phyloP scores from a whole-genome alignment of 169 alveolate species.

The Theileria parva region DNA sequence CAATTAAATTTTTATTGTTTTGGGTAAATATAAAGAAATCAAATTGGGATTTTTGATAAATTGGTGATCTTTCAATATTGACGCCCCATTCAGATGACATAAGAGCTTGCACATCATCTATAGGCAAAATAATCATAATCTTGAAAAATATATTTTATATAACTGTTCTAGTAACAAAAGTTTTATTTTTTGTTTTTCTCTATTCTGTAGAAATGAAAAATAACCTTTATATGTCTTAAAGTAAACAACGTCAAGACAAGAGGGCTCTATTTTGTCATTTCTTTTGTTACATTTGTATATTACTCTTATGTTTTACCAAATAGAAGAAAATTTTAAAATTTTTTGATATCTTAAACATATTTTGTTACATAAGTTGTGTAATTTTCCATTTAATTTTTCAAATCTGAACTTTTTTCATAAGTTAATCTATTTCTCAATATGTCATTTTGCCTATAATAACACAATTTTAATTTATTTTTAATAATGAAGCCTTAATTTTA shows the following conservation, averaged over 20 bases:
- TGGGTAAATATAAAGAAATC: background rate
- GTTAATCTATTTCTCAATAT: background rate
- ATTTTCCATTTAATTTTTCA: background rate
- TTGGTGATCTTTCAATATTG: background rate
- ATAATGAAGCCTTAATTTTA: background rate
- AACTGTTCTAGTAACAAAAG: background rate
- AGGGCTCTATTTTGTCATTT: background rate
- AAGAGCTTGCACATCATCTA: background rate
- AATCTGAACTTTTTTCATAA: background rate
- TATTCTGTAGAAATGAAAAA: background rate
- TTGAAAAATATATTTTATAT: no score
- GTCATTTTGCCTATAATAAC: background rate
- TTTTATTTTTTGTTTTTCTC: background rate
- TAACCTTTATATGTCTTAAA: background rate
- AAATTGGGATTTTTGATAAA: background rate
- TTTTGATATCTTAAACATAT: background rate
- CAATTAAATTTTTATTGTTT: background rate
- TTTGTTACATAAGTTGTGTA: background rate
- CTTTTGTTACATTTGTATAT: background rate
- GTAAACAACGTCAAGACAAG: background rate
- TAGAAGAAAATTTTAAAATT: background rate
- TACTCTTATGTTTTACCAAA: background rate
- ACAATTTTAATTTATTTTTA: no score
- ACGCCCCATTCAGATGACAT: constrained; percentile 3
- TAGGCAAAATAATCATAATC: background rate